phyloP scores from a whole-genome alignment of 164 flowering plant species.

The Malania oleifera region DNA sequence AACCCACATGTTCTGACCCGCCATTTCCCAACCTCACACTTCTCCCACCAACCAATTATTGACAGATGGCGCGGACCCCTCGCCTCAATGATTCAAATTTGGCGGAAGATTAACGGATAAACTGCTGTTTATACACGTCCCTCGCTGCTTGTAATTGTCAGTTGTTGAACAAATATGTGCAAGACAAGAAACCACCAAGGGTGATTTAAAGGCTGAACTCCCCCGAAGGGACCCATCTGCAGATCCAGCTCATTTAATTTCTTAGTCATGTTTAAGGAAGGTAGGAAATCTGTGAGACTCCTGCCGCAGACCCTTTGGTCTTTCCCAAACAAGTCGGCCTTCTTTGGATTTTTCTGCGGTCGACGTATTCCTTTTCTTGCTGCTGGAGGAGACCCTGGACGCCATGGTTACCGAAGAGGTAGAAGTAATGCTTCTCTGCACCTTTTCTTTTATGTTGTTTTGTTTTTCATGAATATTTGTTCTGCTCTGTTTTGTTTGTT shows the following conservation, averaged over 20 bases:
- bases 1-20: no score
- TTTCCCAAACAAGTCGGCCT: background rate
- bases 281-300: background rate
- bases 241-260: constrained; percentile 1
- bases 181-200: background rate
- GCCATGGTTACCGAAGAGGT: constrained; percentile 7
- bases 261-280: background rate
- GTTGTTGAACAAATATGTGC: background rate
- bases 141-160: constrained; percentile 4
- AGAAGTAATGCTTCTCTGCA: background rate
- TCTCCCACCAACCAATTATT: background rate
- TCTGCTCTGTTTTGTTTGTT: no score
- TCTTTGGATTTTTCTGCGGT: background rate
- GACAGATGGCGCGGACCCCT: background rate
- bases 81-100: background rate
- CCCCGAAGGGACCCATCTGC: constrained; percentile 14
- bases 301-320: background rate
- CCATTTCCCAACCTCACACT: background rate
- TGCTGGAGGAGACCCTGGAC: background rate
- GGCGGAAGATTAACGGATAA: constrained; percentile 7
- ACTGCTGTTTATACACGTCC: constrained; percentile 4
- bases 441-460: no score
- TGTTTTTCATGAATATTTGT: no score
- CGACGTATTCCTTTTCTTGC: background rate
- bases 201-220: constrained; percentile 9